phyloP scores from a whole-genome alignment of 805 yeast species.

The Starmerella apicola region DNA sequence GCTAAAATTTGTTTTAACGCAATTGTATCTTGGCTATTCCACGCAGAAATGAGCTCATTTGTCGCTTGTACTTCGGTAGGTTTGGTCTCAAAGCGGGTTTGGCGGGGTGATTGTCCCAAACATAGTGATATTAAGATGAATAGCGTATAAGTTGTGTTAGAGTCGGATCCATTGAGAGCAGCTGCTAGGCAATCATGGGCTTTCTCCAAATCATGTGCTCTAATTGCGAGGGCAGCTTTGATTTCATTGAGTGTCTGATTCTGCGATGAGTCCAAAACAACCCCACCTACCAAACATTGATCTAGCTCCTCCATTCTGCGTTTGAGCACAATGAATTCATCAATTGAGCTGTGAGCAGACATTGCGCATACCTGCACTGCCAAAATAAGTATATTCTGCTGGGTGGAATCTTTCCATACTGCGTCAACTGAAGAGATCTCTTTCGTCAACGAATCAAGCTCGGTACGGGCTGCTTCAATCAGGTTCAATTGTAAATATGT shows the following conservation, averaged over 20 bases:
- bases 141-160: not conserved
- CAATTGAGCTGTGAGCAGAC: not conserved
- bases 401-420: not conserved
- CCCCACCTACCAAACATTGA: not conserved
- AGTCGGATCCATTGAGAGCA: not conserved
- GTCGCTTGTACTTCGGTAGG: not conserved
- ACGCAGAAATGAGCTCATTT: not conserved
- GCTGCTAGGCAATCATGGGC: not conserved
- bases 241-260: not conserved
- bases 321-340: not conserved
- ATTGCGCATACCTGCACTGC: not conserved
- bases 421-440: not conserved
- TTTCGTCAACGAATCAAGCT: not conserved
- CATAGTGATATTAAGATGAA: not conserved
- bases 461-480: not conserved
- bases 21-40: not conserved
- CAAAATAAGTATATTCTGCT: not conserved
- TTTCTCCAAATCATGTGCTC: not conserved
- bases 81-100: not conserved
- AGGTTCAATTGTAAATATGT: not conserved
- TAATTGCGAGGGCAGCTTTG: not conserved
- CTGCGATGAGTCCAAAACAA: not conserved
- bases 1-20: not conserved
- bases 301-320: not conserved
- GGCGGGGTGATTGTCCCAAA: not conserved